phyloP scores from a whole-genome alignment of 1,284 basidiomycete species.

The Pseudozyma flocculosa region DNA sequence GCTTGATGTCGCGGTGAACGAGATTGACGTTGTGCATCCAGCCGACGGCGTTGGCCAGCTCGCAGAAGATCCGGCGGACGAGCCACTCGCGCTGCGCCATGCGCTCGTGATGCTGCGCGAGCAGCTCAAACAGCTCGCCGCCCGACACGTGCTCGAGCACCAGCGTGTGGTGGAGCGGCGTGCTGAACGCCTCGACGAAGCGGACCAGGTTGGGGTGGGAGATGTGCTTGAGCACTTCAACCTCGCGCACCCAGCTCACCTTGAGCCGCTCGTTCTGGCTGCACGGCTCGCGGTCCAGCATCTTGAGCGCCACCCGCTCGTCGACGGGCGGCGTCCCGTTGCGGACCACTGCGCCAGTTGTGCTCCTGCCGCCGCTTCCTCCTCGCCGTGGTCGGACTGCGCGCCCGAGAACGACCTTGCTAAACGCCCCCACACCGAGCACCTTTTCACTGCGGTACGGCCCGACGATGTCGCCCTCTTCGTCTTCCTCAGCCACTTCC shows the following conservation, averaged over 20 bases:
- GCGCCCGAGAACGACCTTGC: constrained; percentile 48
- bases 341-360: neutral
- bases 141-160: constrained; percentile 77
- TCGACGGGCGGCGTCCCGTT: constrained; percentile 30
- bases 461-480: constrained; percentile 35
- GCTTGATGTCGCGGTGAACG: constrained; percentile 89
- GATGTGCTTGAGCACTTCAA: constrained; percentile 82
- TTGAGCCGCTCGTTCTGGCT: constrained; percentile 69
- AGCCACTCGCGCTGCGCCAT: constrained; percentile 64
- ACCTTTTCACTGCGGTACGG: constrained; percentile 40
- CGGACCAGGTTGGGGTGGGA: constrained; percentile 80
- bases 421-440: constrained; percentile 56
- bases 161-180: constrained; percentile 73
- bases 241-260: constrained; percentile 81
- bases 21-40: constrained; percentile 87
- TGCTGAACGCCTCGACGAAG: constrained; percentile 73
- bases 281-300: constrained; percentile 68
- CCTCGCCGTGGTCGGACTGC: constrained; percentile 4
- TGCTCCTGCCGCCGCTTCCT: constrained; percentile 2
- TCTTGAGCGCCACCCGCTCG: constrained; percentile 76
- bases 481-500: constrained; percentile 46
- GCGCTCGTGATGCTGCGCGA: constrained; percentile 69
- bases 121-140: constrained; percentile 76
- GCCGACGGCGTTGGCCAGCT: constrained; percentile 75
- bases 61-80: constrained; percentile 73